phyloP scores from a whole-genome alignment of 2,329 filamentous ascomycete species.

The Botrytis cinerea region DNA sequence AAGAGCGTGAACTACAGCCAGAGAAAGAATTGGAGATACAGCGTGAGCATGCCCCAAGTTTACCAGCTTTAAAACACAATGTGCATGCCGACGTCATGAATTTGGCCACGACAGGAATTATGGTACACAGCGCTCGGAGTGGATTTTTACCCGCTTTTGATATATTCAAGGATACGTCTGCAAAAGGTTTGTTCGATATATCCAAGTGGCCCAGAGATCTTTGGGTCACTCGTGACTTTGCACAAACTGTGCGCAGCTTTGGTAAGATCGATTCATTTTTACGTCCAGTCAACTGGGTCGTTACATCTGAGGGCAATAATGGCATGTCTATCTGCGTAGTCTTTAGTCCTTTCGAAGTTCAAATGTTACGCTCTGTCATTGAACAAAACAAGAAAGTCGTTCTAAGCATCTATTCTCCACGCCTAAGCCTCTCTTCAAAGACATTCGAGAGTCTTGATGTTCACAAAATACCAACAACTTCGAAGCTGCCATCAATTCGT shows the following conservation, averaged over 20 bases:
- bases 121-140: conserved; percentile 52
- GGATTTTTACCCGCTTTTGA: conserved; percentile 52
- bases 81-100: conserved; percentile 48
- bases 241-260: conserved; percentile 41
- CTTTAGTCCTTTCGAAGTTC: conserved; percentile 62
- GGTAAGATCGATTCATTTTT: conserved; percentile 49
- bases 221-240: conserved; percentile 54
- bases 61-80: conserved; percentile 45
- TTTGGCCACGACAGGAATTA: conserved; percentile 46
- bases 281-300: conserved; percentile 56
- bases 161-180: conserved; percentile 46
- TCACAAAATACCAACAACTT: conserved; percentile 44
- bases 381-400: conserved; percentile 40
- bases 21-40: conserved; percentile 64
- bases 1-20: conserved; percentile 66
- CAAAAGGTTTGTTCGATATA: conserved; percentile 42
- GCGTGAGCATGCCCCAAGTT: conserved; percentile 50
- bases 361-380: conserved; percentile 51
- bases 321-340: conserved; percentile 44
- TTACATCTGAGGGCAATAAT: conserved; percentile 42
- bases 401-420: conserved; percentile 56
- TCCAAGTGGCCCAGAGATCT: conserved; percentile 46
- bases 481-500: conserved; percentile 26
- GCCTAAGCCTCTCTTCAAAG: conserved; percentile 43
- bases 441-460: conserved; percentile 51